Evolutionary conservation across 495 filamentous ascomycete species (phyloP).

Genomic region (Podospora pseudoanserina): DNA sequence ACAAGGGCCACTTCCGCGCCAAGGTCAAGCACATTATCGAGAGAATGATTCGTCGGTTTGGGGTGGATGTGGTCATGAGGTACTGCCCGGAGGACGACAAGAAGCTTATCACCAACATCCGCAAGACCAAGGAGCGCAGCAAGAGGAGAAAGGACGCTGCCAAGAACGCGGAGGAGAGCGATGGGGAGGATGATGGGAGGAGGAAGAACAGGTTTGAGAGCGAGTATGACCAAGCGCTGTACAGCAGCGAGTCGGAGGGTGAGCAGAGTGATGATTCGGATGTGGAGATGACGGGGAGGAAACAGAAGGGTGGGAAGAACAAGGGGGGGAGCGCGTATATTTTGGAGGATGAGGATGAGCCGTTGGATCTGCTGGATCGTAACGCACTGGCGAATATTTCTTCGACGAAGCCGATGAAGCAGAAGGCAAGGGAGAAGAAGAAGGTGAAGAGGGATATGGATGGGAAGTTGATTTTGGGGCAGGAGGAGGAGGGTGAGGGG

Average conservation of each 20-base stretch:
- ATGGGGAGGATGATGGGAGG: conserved; percentile 45
- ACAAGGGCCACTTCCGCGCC: conserved; percentile 89
- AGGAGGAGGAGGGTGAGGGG: conserved; percentile 52
- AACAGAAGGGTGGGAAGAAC: conserved; percentile 45
- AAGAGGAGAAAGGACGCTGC: conserved; percentile 80
- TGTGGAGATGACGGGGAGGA: conserved; percentile 52
- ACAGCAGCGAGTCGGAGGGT: conserved; percentile 60
- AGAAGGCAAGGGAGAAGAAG: conserved; percentile 50
- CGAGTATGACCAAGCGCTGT: conserved; percentile 92
- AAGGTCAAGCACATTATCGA: conserved; percentile 98
- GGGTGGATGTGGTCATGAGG: conserved; percentile 69
- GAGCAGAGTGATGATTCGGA: conserved; percentile 59
- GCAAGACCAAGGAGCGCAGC: conserved; percentile 81
- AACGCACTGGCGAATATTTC: conserved; percentile 90
- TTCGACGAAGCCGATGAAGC: conserved; percentile 70
- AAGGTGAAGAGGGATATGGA: conserved; percentile 75
- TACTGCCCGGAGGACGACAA: conserved; percentile 78
- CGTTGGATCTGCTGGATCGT: conserved; percentile 85
- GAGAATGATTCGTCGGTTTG: conserved; percentile 86
- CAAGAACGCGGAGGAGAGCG: conserved; percentile 43
- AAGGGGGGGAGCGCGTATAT: conserved; percentile 71
- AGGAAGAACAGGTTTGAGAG: conserved; percentile 68
- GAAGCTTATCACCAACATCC: conserved; percentile 88
- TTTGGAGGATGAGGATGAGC: conserved; percentile 87
- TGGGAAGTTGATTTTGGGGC: conserved; percentile 81